Evolutionary conservation across 2,329 filamentous ascomycete genomes (phyloP), one percentile per base, ranked within the genome.

Genomic region (Immersiporthe knoxdaviesiana): DNA sequence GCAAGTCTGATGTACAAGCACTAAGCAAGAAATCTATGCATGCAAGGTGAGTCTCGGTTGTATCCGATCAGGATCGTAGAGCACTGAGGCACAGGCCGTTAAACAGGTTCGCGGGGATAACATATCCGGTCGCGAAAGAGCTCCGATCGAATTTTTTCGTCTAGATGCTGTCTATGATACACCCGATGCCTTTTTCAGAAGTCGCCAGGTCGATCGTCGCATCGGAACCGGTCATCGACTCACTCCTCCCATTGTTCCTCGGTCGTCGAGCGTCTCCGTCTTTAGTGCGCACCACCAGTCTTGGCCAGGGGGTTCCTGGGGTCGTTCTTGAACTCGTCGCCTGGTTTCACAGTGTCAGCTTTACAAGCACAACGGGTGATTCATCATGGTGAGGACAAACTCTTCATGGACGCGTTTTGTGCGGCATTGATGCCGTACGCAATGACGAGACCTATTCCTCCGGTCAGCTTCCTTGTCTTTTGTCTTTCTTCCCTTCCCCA

Each of bases 321-420:
- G 84, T 98, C 95, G 87, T 97, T 97, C 90, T 94, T 97, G 89
- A 88, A 97, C 85, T 98, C 93, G 77, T 92, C 92, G 85, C 90
- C 95, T 98, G 76, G n/a, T 68, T 70, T 39, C 70, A 70, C 70
- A 12, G 44, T 69, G 67, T 76, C 56, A 70, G 70, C 58, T 63
- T 65, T 63, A 63, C 67, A 63, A 18, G 27, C 41, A 27, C 14
- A 61, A 3, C 63, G 32, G 21, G 11, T 14, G 7, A 14, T 27
- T 14, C 3, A 18, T 3, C 2, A 4, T n/a, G 30, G 64, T 64
- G 71, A 70, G 39, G 54, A 58, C 82, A 73, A 89, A 98, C 95
- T 88, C 80, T 88, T 84, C 84, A 91, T 90, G 85, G 97, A 87
- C 77, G 88, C 84, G 80, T 87, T 92, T 79, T 93, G 91, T 76